Conservation (phyloP, 2,329 filamentous ascomycete species). For the Neofusicoccum umdonicola region DNA sequence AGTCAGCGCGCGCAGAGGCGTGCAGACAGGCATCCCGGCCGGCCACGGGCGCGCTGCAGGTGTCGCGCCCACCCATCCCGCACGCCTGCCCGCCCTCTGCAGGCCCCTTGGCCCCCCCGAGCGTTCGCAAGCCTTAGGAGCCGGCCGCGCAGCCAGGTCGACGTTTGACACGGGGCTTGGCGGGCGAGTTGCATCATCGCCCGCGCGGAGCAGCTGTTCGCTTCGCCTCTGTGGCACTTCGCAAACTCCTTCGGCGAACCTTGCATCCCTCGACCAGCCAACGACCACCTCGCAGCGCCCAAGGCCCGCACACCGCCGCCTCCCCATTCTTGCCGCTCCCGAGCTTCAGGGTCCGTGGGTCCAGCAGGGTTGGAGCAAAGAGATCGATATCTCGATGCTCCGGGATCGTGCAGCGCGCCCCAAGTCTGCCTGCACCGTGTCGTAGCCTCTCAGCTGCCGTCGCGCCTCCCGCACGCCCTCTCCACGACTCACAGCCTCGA, state of each 20-base stretch:
- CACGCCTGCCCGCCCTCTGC: conserved; percentile 1
- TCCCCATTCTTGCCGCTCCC: conserved; percentile 18
- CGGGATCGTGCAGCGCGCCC: conserved; percentile 18
- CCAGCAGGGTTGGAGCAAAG: conserved; percentile 7
- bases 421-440: conserved; percentile 3
- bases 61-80: not conserved
- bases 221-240: conserved; percentile 17
- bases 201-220: conserved; percentile 15
- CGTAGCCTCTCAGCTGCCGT: conserved; percentile 13
- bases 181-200: conserved; percentile 14
- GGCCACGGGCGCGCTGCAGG: conserved; percentile 13
- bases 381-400: conserved; percentile 19
- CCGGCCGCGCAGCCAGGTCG: not conserved
- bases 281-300: conserved; percentile 15
- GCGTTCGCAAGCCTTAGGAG: not conserved
- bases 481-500: not conserved
- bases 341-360: conserved; percentile 17
- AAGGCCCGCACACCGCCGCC: conserved; percentile 14
- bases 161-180: conserved; percentile 9
- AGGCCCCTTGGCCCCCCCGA: not conserved
- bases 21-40: conserved; percentile 10
- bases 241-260: conserved; percentile 16
- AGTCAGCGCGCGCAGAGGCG: not conserved
- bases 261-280: conserved; percentile 19
- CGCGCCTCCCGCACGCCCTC: not conserved